These are phyloP conservation scores for Boechera divaricarpa DNA, from an alignment of 345 rosid species.

Conservation along the genomic window DNA sequence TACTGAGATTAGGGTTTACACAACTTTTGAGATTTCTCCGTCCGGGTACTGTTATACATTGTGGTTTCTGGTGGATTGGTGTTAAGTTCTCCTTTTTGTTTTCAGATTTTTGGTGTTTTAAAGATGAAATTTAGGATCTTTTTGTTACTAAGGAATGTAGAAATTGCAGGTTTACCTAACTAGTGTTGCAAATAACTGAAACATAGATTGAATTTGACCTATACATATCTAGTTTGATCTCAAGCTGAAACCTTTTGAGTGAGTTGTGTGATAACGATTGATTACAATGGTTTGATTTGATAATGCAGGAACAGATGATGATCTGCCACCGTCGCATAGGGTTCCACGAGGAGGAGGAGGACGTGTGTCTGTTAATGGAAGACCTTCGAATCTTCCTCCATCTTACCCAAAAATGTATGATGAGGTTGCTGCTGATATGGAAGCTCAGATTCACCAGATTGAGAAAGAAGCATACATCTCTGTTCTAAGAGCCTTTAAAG, in stretches of 20 bases:
- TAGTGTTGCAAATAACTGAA: conserved; percentile 6
- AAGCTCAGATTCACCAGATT: conserved; percentile 81
- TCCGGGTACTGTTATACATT: conserved; percentile 12
- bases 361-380: conserved; percentile 67
- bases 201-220: conserved; percentile 2
- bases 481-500: conserved; percentile 88
- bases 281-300: neutral
- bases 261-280: conserved; percentile 1
- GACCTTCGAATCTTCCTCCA: conserved; percentile 58
- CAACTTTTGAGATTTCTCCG: conserved; percentile 8
- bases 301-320: conserved; percentile 84
- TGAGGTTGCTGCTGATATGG: conserved; percentile 73
- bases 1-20: conserved; percentile 31
- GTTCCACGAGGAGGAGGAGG: conserved; percentile 66
- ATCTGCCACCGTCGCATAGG: conserved; percentile 80
- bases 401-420: conserved; percentile 69
- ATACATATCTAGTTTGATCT: conserved; percentile 19
- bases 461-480: conserved; percentile 89
- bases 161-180: neutral
- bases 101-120: conserved; percentile 9
- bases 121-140: conserved; percentile 12
- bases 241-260: conserved; percentile 5
- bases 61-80: conserved; percentile 18
- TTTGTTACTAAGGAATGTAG: conserved; percentile 5
- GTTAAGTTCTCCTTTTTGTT: neutral